Conservation (phyloP, 345 rosid genomes). For the Pistacia atlantica region DNA sequence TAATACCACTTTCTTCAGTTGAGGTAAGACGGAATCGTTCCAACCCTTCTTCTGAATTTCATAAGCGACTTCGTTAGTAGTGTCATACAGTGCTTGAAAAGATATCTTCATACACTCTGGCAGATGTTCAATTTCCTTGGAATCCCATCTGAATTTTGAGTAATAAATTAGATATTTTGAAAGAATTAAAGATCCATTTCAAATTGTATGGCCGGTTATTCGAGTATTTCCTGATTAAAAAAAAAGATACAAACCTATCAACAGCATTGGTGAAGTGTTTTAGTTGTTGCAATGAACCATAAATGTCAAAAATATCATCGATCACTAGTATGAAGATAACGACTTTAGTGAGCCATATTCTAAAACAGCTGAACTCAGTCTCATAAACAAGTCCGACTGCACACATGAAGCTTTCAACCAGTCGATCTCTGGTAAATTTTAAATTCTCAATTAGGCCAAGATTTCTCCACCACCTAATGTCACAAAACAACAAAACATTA, state of each 20-base stretch:
- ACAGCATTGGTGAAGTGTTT: conserved; percentile 48
- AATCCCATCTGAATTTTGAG: conserved; percentile 42
- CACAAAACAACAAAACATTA: neutral
- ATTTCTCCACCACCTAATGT: conserved; percentile 57
- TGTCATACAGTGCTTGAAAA: conserved; percentile 36
- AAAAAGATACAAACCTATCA: conserved; percentile 23
- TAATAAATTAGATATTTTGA: neutral
- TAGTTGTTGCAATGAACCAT: conserved; percentile 53
- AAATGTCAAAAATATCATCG: conserved; percentile 58
- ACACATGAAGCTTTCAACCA: conserved; percentile 53
- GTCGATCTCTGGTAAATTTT: conserved; percentile 47
- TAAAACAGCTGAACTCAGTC: conserved; percentile 33
- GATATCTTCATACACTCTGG: conserved; percentile 54
- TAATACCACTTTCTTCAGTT: conserved; percentile 45
- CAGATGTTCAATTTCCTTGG: conserved; percentile 20
- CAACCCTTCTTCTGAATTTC: conserved; percentile 37
- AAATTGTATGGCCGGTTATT: too few relatives aligned
- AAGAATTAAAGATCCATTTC: neutral
- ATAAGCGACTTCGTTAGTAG: conserved; percentile 35
- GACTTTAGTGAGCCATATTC: conserved; percentile 49
- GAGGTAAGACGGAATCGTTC: conserved; percentile 21
- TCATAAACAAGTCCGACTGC: conserved; percentile 42
- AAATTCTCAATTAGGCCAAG: conserved; percentile 37
- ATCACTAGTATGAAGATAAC: conserved; percentile 38
- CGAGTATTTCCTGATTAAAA: too few relatives aligned